Percentiles rank a stretch among this genome's conserved stretches.
Conservation (phyloP, 140 eudicot species). For the Anethum foeniculum region DNA sequence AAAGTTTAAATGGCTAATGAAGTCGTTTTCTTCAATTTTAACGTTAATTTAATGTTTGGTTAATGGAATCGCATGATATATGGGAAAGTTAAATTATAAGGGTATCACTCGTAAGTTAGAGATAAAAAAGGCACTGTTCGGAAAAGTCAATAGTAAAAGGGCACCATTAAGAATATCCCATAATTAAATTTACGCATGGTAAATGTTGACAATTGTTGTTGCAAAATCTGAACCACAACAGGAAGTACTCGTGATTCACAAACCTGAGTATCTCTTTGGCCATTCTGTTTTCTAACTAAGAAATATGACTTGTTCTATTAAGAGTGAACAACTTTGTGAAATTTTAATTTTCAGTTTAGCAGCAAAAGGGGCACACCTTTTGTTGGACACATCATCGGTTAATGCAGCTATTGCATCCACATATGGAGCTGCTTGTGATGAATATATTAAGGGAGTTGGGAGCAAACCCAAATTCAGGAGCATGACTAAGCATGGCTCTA, state of each 20-base stretch:
- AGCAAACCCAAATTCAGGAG: slow-evolving; percentile 21
- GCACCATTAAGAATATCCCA: too few species aligned
- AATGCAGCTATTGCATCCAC: slow-evolving; percentile 80
- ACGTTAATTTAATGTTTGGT: too few species aligned
- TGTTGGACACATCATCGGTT: slow-evolving; percentile 81
- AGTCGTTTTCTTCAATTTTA: too few species aligned
- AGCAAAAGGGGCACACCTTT: slow-evolving; percentile 63
- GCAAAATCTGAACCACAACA: not conserved
- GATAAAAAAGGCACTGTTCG: too few species aligned
- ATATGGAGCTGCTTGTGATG: slow-evolving; percentile 54
- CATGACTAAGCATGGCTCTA: slow-evolving; percentile 12
- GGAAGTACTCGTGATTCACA: not conserved
- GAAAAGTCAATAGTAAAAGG: too few species aligned
- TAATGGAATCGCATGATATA: too few species aligned
- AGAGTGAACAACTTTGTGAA: not conserved
- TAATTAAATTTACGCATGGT: not conserved
- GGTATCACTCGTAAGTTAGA: too few species aligned
- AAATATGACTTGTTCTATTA: not conserved
- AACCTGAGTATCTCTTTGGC: not conserved
- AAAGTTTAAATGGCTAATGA: too few species aligned
- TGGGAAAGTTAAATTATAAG: too few species aligned
- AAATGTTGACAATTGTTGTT: not conserved
- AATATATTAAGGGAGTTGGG: slow-evolving; percentile 23
- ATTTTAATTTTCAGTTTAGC: slow-evolving; percentile 61
- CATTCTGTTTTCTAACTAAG: not conserved